phyloP scores from a whole-genome alignment of 305 asterid species.

The Rubia tinctorum region DNA sequence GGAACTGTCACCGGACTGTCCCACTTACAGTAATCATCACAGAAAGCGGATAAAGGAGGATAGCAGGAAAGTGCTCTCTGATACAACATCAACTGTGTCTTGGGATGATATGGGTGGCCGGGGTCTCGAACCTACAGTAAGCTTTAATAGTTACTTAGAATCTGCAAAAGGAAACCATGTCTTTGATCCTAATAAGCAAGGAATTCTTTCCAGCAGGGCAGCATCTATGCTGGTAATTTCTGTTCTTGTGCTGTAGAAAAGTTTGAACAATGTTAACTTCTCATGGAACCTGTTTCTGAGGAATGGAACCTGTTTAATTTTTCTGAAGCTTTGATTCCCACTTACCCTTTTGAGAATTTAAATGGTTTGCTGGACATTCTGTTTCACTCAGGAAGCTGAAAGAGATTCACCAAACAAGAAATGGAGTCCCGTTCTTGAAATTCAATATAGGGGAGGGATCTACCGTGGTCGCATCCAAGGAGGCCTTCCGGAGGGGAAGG shows the following conservation, averaged over 20 bases:
- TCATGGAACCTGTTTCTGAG: background rate
- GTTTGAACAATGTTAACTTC: background rate
- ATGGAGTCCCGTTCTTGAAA: slow-evolving; percentile 86
- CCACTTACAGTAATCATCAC: slow-evolving; percentile 33
- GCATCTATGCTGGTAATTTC: slow-evolving; percentile 92
- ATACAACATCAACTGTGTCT: slow-evolving; percentile 32
- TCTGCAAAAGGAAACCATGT: slow-evolving; percentile 33
- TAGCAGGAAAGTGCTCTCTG: slow-evolving; percentile 36
- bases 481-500: slow-evolving; percentile 99
- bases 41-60: slow-evolving; percentile 36
- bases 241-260: background rate
- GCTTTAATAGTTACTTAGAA: slow-evolving; percentile 30
- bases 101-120: slow-evolving; percentile 44
- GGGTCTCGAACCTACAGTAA: slow-evolving; percentile 29
- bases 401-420: slow-evolving; percentile 69
- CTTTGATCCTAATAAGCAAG: slow-evolving; percentile 60
- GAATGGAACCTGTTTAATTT: background rate
- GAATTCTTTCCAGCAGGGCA: slow-evolving; percentile 81
- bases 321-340: background rate
- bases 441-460: slow-evolving; percentile 87
- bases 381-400: slow-evolving; percentile 73
- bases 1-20: slow-evolving; percentile 45
- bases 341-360: background rate
- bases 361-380: background rate
- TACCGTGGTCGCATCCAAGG: slow-evolving; percentile 91